Evolutionary conservation across 768 basidiomycete species (phyloP).

Genomic region (Filobasidium wieringae): DNA sequence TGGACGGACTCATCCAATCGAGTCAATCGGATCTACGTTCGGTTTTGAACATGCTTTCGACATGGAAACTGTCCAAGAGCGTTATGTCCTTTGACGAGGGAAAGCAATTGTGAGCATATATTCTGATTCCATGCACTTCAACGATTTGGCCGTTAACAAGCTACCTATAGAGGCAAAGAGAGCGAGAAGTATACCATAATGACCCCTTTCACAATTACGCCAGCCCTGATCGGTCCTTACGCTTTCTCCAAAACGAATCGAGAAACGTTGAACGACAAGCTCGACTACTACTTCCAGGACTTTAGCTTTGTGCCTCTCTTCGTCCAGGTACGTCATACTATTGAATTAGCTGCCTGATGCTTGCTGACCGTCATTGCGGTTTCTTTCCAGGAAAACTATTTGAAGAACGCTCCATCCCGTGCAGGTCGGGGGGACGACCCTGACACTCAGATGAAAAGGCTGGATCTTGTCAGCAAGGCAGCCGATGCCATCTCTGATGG

Average conservation of each 20-base stretch:
- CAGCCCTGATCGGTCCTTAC: conserved; percentile 80
- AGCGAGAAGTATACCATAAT: conserved; percentile 87
- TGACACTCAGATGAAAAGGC: conserved; percentile 55
- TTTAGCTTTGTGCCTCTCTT: conserved; percentile 88
- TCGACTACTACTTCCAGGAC: conserved; percentile 94
- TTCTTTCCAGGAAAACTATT: conserved; percentile 79
- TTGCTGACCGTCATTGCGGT: not conserved
- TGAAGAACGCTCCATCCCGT: conserved; percentile 64
- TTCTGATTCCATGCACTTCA: not conserved
- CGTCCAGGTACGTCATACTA: conserved; percentile 56
- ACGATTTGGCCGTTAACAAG: not conserved
- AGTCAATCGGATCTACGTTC: conserved; percentile 94
- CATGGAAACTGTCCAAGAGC: conserved; percentile 70
- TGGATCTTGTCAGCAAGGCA: conserved; percentile 73
- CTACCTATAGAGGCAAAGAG: conserved; percentile 53
- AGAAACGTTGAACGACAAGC: conserved; percentile 76
- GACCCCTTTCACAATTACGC: conserved; percentile 85
- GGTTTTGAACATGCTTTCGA: conserved; percentile 94
- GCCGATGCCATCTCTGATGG: conserved; percentile 89
- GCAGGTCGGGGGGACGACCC: conserved; percentile 50
- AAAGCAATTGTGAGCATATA: conserved; percentile 62
- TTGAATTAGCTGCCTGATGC: not conserved
- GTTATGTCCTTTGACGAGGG: conserved; percentile 84
- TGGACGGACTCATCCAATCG: conserved; percentile 80
- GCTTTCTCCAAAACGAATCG: conserved; percentile 70